Percentiles rank a stretch among this genome's conserved stretches.
phyloP scores from a whole-genome alignment of 768 basidiomycete genomes.

The Cystofilobasidium capitatum region DNA sequence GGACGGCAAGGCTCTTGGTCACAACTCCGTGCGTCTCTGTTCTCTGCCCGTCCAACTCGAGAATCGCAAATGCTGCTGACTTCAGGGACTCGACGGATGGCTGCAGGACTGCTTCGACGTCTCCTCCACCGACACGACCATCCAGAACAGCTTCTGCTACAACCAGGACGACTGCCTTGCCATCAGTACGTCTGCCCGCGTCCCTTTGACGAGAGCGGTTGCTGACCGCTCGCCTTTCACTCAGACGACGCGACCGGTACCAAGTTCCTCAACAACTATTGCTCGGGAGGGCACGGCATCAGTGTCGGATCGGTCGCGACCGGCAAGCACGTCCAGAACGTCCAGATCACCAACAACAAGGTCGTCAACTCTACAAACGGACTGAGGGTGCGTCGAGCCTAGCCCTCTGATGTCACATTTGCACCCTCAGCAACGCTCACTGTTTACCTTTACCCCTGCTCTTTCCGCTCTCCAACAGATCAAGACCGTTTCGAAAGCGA shows the following conservation, averaged over 20 bases:
- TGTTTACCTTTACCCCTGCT: too few species aligned
- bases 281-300: conserved; percentile 56
- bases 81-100: too few species aligned
- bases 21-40: conserved; percentile 28
- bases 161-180: conserved; percentile 57
- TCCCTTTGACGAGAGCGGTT: not conserved
- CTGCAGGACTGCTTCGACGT: conserved; percentile 37
- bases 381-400: too few species aligned
- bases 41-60: too few species aligned
- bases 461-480: too few species aligned
- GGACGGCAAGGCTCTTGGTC: conserved; percentile 38
- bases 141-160: conserved; percentile 25
- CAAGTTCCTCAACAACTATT: conserved; percentile 47
- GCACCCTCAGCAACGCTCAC: too few species aligned
- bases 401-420: too few species aligned
- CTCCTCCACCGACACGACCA: conserved; percentile 26
- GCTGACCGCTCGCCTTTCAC: not conserved
- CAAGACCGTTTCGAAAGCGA: conserved; percentile 37
- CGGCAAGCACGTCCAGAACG: too few species aligned
- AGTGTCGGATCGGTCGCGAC: conserved; percentile 44
- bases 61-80: too few species aligned
- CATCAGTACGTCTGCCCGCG: conserved; percentile 30
- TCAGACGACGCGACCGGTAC: conserved; percentile 22
- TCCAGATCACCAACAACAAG: too few species aligned
- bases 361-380: conserved; percentile 47